These are phyloP conservation scores for Angophora floribunda DNA, from an alignment of 345 rosid species.

Conservation along the genomic window DNA sequence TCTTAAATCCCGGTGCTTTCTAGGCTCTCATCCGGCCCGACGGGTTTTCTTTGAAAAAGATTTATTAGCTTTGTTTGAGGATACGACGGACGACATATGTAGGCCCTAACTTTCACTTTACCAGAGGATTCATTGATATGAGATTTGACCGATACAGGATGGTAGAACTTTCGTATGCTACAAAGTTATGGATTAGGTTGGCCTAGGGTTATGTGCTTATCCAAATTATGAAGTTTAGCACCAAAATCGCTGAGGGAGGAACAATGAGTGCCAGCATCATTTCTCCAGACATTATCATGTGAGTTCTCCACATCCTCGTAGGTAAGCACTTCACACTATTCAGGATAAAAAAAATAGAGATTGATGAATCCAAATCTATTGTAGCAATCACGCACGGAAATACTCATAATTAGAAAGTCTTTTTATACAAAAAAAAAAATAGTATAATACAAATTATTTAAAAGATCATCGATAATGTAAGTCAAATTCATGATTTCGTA, in stretches of 20 bases:
- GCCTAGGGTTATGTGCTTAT: neutral
- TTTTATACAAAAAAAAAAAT: fast-evolving
- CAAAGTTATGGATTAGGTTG: neutral
- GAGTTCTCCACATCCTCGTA: neutral
- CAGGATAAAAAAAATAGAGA: no score
- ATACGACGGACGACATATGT: neutral
- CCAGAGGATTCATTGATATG: neutral
- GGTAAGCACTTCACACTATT: neutral
- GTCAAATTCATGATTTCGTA: neutral
- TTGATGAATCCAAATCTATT: no score
- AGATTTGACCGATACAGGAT: neutral
- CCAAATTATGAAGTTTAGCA: neutral
- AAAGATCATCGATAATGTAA: neutral
- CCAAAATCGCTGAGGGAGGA: neutral
- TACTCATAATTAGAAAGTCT: fast-evolving
- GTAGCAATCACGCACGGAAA: fast-evolving
- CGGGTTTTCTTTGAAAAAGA: neutral
- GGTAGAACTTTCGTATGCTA: neutral
- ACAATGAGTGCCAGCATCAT: no score
- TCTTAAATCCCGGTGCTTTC: neutral
- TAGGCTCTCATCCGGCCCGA: neutral
- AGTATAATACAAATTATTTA: no score
- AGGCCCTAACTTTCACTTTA: neutral
- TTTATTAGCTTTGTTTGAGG: neutral
- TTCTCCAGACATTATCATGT: neutral